Evolutionary conservation across 345 rosid genomes (phyloP).

Genomic region (Stellera chamaejasme): DNA sequence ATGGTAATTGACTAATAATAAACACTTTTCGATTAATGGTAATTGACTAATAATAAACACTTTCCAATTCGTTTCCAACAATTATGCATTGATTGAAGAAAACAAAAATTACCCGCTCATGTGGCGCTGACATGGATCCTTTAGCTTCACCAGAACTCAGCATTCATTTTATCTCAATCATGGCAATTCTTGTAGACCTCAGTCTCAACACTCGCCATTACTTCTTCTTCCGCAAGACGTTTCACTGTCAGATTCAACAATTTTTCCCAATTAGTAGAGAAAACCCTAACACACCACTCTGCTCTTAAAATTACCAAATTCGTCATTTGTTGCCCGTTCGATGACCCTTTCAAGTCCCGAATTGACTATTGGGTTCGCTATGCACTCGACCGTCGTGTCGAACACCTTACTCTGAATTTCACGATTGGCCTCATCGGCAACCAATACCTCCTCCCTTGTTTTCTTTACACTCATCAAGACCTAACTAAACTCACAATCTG

Average conservation of each 20-base stretch:
- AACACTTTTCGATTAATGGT: no score
- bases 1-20: no score
- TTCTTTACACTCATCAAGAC: neutral
- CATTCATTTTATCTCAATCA: slow-evolving; percentile 5
- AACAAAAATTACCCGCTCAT: no score
- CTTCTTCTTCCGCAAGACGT: no score
- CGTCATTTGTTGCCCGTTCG: neutral
- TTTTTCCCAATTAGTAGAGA: neutral
- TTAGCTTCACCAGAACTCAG: no score
- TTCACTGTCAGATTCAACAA: no score
- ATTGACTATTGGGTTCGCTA: slow-evolving; percentile 4
- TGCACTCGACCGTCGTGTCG: slow-evolving; percentile 1
- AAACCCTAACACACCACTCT: neutral
- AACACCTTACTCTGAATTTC: neutral
- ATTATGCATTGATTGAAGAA: no score
- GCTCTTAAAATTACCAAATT: neutral
- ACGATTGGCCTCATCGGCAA: neutral
- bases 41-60: no score
- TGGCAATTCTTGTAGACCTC: slow-evolving; percentile 8
- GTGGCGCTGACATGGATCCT: no score
- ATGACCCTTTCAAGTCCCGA: neutral
- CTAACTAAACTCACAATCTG: neutral
- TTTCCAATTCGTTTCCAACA: no score
- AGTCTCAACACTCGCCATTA: neutral
- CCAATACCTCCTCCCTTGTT: neutral